phyloP scores from a whole-genome alignment of 2,329 filamentous ascomycete genomes.

The Paramyrothecium sp. region DNA sequence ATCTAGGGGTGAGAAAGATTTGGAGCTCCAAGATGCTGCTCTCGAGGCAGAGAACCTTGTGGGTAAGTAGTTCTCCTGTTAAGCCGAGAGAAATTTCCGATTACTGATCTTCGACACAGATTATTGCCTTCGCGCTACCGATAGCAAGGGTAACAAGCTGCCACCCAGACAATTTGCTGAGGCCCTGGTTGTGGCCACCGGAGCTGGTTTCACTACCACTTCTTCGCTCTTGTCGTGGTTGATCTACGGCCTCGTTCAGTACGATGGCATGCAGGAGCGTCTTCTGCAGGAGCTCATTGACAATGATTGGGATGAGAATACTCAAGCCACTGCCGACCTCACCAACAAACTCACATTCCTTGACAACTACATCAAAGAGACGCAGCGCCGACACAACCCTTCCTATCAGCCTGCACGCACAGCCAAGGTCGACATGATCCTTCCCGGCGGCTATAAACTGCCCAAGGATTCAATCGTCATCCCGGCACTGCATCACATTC shows the following conservation, averaged over 20 bases:
- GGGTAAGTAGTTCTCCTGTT: constrained; percentile 7
- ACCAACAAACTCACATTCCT: constrained; percentile 48
- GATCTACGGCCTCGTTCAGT: constrained; percentile 50
- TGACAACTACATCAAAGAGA: constrained; percentile 61
- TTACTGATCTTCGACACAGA: constrained; percentile 29
- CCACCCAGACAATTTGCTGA: constrained; percentile 31
- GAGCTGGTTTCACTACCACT: constrained; percentile 61
- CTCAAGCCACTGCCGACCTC: constrained; percentile 43
- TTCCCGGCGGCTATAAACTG: constrained; percentile 58
- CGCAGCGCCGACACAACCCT: constrained; percentile 57
- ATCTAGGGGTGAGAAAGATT: constrained; percentile 33
- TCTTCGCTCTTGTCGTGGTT: constrained; percentile 58
- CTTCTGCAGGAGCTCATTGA: constrained; percentile 58
- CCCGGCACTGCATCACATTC: constrained; percentile 48
- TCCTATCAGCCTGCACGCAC: constrained; percentile 61
- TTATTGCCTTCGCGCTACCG: constrained; percentile 51
- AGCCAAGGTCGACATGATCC: constrained; percentile 51
- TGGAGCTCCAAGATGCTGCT: constrained; percentile 47
- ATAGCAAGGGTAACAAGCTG: constrained; percentile 53
- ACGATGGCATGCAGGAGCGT: constrained; percentile 54
- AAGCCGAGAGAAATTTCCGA: too few species aligned
- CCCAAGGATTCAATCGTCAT: constrained; percentile 53
- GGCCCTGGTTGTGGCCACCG: constrained; percentile 48
- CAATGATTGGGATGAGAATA: constrained; percentile 40
- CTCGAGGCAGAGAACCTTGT: constrained; percentile 41